Evolutionary conservation across 2,329 filamentous ascomycete species (phyloP), one percentile per base, ranked within the genome.

Genomic region (Kalmusia sp.): DNA sequence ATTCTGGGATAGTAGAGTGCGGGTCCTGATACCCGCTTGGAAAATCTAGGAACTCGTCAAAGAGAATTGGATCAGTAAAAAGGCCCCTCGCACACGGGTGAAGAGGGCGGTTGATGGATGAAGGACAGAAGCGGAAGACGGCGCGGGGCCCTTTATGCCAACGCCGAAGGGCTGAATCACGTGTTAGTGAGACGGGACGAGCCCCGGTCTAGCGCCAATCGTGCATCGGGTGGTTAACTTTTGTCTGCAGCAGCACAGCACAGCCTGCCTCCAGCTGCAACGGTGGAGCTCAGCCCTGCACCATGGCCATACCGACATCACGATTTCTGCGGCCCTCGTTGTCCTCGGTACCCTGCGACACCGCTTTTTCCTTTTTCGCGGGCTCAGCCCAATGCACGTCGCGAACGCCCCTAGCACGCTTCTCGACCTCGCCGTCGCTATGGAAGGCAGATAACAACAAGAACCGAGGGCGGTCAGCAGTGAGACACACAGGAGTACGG

Each of bases 401-500:
- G 39, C 56, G 37, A 28, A 51, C 62, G 12, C 53, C 87, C 73
- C 74, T 75, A 35, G 85, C 86, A 44, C 62, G 55, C 35, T 87
- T 85, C 52, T 82, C 83, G 46, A 76, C 76, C 58, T 77, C 73
- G 58, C 79, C 77, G 63, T 80, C 64, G 61, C 77, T 80, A 74
- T 79, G 77, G 69, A 82, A 79, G 57, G 44, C 86, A 69, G 93
- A 97, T 79, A 86, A 85, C 77, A 97, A 91, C 80, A 87, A 84
- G 61, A 79, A 85, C 56, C 89, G 95, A 56, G 93, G 92, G 38
- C 85, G 96, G 47, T 96, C 92, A 51, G 89, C 87, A 21, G 82
- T 96, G 52, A 87, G 90, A 62, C 83, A 89, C 44, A 92, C 90
- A 1, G 93, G 93, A 15, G 59, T 76, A 6, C 73, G 75, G 0